Conservation (phyloP, 1,284 basidiomycete species). For the Heterobasidion parviporum region DNA sequence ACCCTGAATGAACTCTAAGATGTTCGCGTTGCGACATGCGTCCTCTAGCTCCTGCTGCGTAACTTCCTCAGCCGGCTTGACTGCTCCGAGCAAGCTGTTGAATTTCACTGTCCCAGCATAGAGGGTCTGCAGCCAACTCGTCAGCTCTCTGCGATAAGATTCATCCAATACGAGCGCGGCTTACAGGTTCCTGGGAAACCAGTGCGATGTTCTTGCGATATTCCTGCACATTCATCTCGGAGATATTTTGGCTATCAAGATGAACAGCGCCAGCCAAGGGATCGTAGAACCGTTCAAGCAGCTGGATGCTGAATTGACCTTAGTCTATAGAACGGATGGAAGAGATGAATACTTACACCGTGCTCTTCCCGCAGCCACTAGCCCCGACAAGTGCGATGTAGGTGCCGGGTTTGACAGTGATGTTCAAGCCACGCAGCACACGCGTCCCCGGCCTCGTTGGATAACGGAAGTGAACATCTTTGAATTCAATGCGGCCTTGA, state of each 20-base stretch:
- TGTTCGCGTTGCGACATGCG: slow-evolving; percentile 85
- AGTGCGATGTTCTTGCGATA: slow-evolving; percentile 82
- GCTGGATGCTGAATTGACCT: slow-evolving; percentile 51
- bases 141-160: slow-evolving; percentile 10
- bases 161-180: neutral
- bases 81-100: slow-evolving; percentile 85
- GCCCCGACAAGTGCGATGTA: slow-evolving; percentile 91
- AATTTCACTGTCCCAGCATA: slow-evolving; percentile 86
- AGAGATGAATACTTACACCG: slow-evolving; percentile 47
- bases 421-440: slow-evolving; percentile 74
- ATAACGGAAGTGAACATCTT: slow-evolving; percentile 91
- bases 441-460: slow-evolving; percentile 85
- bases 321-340: neutral
- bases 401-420: slow-evolving; percentile 85
- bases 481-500: slow-evolving; percentile 67
- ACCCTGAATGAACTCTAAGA: slow-evolving; percentile 84
- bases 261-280: slow-evolving; percentile 67
- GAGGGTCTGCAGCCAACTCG: slow-evolving; percentile 37
- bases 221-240: slow-evolving; percentile 73
- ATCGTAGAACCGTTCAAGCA: slow-evolving; percentile 88
- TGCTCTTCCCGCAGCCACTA: slow-evolving; percentile 85
- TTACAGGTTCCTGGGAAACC: slow-evolving; percentile 85
- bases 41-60: slow-evolving; percentile 83
- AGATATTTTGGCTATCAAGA: slow-evolving; percentile 77
- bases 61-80: slow-evolving; percentile 74